phyloP scores from a whole-genome alignment of 768 basidiomycete genomes.

The Leccinum disarticulatum region DNA sequence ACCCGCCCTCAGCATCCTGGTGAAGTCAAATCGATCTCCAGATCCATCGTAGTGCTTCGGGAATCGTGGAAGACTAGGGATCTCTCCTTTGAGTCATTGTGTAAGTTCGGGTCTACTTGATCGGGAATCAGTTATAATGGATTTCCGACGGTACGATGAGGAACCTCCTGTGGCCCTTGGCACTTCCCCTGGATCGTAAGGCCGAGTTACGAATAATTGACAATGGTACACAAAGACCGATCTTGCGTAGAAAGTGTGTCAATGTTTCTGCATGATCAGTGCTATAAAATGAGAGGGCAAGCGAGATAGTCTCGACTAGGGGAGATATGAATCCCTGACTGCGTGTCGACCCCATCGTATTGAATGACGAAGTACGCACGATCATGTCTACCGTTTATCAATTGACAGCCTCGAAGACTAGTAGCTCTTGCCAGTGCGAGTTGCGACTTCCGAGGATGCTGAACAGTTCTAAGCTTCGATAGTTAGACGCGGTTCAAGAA shows the following conservation, averaged over 20 bases:
- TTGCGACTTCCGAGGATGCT: background rate
- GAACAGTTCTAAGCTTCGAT: too few relatives aligned
- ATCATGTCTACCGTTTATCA: too few relatives aligned
- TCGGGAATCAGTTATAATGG: conserved; percentile 31
- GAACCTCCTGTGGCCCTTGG: conserved; percentile 29
- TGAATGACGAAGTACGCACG: too few relatives aligned
- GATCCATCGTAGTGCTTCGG: conserved; percentile 15
- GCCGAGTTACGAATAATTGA: conserved; percentile 1
- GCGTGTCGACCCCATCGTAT: too few relatives aligned
- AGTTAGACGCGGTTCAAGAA: too few relatives aligned
- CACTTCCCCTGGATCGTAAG: conserved; percentile 17
- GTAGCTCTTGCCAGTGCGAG: too few relatives aligned
- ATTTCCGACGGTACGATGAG: conserved; percentile 5
- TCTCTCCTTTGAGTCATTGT: conserved; percentile 33
- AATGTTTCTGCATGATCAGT: conserved; percentile 53
- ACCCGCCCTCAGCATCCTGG: background rate
- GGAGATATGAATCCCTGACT: conserved; percentile 45
- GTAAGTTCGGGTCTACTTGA: conserved; percentile 35
- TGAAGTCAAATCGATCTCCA: conserved; percentile 12
- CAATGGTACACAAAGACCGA: conserved; percentile 19
- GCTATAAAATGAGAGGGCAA: conserved; percentile 38
- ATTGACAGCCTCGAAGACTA: too few relatives aligned
- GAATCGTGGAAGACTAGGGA: conserved; percentile 3
- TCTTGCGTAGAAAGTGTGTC: conserved; percentile 40
- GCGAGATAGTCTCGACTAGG: too few relatives aligned